Evolutionary conservation across 108 stramenopile species (phyloP), one percentile per base, ranked within the genome.

Genomic region (Aureococcus anophagefferens): DNA sequence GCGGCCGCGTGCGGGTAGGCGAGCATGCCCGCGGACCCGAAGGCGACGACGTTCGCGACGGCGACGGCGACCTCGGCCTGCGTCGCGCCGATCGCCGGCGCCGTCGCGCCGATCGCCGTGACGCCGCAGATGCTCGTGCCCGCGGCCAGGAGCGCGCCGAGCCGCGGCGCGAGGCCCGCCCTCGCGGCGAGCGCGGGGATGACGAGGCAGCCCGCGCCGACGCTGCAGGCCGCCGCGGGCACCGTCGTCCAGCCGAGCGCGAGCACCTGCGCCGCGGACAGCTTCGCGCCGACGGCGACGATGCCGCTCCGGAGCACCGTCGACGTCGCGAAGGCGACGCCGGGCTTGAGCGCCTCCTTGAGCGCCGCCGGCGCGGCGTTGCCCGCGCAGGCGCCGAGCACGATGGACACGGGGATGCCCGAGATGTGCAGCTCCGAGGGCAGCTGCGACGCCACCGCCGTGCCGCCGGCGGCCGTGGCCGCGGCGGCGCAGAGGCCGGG

Each of bases 71-170:
- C 77, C 63, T 84, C 82, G n/a, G 76, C 74, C 45, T 80, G 74
- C 36, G 81, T 63, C 28, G 86, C 86, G n/a, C 77, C 68, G 65
- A 87, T 83, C 18, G 84, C 84, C 4, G 86, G 86, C 25, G 82
- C 80, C 40, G 81, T 68, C 9, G 83, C 86, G 18, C 82, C 81
- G 66, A 87, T 85, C 40, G 86, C 86, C 4, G 86, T 87, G 32
- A 87, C 86, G 15, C 86, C 86, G 74, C 86, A 87, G 72, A 87
- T 85, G 45, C 74, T 76, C 14, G 84, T 85, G 28, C 86, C 86
- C 1, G 86, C 84, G 37, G 82, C 79, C 66, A 87, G 69, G 40
- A 87, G 79, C 15, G 76, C 65, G 63, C 78, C 72, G 75, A 83
- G 76, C 72, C 79, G 67, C 31, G 32, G 66, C 28, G 80, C 66